Conservation (phyloP, 2,329 filamentous ascomycete species). For the Hymenoscyphus albidus region DNA sequence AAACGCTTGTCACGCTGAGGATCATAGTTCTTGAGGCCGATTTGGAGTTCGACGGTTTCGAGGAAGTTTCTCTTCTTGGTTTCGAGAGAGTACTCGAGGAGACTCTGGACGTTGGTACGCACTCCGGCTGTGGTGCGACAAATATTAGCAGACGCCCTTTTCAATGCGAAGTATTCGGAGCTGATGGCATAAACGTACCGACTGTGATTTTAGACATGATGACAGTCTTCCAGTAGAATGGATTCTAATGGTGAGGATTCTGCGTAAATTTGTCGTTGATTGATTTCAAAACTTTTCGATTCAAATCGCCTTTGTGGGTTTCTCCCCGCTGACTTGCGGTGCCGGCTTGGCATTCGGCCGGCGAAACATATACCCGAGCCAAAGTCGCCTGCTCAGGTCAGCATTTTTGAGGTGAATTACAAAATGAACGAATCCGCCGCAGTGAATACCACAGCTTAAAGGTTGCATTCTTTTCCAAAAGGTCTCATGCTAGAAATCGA, state of each 20-base stretch:
- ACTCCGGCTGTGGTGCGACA: constrained; percentile 71
- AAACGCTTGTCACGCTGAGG: constrained; percentile 99
- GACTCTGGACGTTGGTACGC: constrained; percentile 87
- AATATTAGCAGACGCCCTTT: constrained; percentile 5
- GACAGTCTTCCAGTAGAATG: constrained; percentile 84
- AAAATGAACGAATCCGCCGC: background rate
- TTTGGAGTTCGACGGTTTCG: constrained; percentile 87
- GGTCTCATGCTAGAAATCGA: no score
- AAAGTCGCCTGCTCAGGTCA: background rate
- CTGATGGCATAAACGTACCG: constrained; percentile 43
- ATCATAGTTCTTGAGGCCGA: constrained; percentile 98
- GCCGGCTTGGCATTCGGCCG: background rate
- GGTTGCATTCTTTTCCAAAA: no score
- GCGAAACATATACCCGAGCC: background rate
- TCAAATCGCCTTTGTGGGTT: background rate
- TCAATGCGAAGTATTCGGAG: background rate
- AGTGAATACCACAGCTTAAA: no score
- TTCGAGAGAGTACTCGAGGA: constrained; percentile 92
- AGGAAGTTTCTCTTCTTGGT: constrained; percentile 99
- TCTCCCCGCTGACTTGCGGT: background rate
- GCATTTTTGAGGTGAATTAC: background rate
- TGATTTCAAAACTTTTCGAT: background rate
- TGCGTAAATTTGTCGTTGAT: constrained; percentile 22
- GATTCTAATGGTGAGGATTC: constrained; percentile 72
- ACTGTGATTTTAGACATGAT: constrained; percentile 85